These are phyloP conservation scores for Apiospora koreana DNA, from an alignment of 2,329 filamentous ascomycete genomes.

Conservation along the genomic window DNA sequence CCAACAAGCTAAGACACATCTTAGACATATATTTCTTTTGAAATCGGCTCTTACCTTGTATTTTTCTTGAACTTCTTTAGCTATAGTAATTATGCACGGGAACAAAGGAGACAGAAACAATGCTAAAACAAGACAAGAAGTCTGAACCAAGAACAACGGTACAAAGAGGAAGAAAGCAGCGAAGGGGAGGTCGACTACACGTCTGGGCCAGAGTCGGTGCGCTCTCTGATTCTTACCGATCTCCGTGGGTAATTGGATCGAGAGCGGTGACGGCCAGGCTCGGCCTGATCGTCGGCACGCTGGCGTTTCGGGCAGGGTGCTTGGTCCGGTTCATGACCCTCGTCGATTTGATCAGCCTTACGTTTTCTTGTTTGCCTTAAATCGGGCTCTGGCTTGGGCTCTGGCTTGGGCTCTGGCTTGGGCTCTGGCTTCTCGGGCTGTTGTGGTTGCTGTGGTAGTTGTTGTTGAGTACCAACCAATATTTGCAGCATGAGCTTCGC, in stretches of 20 bases:
- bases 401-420: neutral
- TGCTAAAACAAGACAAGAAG: too few relatives aligned
- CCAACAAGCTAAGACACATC: too few relatives aligned
- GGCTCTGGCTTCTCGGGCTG: neutral
- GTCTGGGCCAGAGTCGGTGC: neutral
- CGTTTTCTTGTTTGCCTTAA: neutral
- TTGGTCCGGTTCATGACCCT: neutral
- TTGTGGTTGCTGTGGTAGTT: neutral
- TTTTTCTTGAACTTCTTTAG: too few relatives aligned
- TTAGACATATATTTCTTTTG: too few relatives aligned
- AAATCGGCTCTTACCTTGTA: too few relatives aligned
- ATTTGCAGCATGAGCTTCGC: neutral
- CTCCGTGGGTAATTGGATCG: neutral
- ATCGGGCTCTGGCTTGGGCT: neutral
- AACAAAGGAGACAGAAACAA: too few relatives aligned
- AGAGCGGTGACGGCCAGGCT: neutral
- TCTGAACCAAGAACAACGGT: too few relatives aligned
- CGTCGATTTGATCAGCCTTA: neutral
- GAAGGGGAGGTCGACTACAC: neutral
- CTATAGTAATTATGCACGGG: too few relatives aligned
- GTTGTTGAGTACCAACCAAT: neutral
- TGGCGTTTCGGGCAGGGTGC: neutral
- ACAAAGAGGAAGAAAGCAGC: neutral
- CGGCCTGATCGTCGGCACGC: neutral
- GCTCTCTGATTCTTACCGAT: neutral